Base-by-base conservation (phyloP, 805 yeast genomes). In the Wickerhamomyces subpelliculosus region DNA sequence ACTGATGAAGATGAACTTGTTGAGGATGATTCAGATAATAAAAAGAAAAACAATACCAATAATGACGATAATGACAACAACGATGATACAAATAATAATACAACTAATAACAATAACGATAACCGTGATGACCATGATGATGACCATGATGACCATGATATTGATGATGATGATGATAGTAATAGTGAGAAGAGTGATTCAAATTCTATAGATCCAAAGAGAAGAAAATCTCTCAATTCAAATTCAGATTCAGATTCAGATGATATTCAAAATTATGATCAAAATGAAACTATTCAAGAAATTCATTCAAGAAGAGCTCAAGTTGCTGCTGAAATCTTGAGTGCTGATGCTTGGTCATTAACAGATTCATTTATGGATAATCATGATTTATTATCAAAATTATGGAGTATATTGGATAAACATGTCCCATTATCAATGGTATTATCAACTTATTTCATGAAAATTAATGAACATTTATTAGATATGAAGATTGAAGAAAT, bases 281-380 rank as follows among this genome's bases (percentile, higher is more conserved):
- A 55, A 9, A 52, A 55, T 11, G 70, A 66, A 39, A 59, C 61
- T 5, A 62, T 61, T 24, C 62, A 63, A 32, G 64, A 62, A 36
- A 61, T 47, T 3, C 67, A 61, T 32, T 42, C 57, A 2, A 56
- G 70, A 49, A 55, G 74, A 43, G 79, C 87, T 2, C 80, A 78
- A 40, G 70, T 82, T 49, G 88, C 96, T 6, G 86, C 96, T 2
- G 97, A 93, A 57, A 81, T 93, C 31, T 67, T 93, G 34, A 77
- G 90, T 29, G 86, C 93, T 4, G 97, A 90, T 54, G 89, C 88
- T 8, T 90, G 97, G 96, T 83, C 94, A 3, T 68, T 93, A 27
- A 84, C 96, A 2, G 95, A 89, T 48, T 80, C 95, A 1, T 80
- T 93, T 39, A 80, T 90, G 80, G 89, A 84, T 48, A 75, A 79